These are phyloP conservation scores for Metarhizium humberi DNA, from an alignment of 2,329 filamentous ascomycete genomes.

Conservation along the genomic window DNA sequence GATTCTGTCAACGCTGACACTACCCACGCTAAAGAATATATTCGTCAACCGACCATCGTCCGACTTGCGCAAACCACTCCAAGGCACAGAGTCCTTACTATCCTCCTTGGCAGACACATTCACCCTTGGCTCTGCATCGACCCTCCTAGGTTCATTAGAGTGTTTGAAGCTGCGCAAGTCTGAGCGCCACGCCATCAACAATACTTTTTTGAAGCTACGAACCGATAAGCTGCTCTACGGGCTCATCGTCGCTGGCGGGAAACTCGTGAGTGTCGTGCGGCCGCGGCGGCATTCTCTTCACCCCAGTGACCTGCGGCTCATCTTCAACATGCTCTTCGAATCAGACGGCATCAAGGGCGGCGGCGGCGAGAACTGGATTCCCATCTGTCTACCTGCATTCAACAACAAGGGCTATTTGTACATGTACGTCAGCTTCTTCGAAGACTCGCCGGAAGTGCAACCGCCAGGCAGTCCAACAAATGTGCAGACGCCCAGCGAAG, in stretches of 20 bases:
- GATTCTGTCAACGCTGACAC: constrained; percentile 86
- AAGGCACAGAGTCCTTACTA: constrained; percentile 84
- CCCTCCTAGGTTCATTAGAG: constrained; percentile 81
- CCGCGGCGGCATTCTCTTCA: constrained; percentile 93
- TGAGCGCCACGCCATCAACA: constrained; percentile 79
- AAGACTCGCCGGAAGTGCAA: constrained; percentile 38
- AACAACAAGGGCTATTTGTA: constrained; percentile 95
- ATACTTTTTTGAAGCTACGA: constrained; percentile 69
- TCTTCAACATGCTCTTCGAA: constrained; percentile 99
- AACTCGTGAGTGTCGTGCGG: constrained; percentile 87
- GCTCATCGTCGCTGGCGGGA: constrained; percentile 83
- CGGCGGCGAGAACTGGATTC: constrained; percentile 93
- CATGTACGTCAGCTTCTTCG: constrained; percentile 97
- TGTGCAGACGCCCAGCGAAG: constrained; percentile 59
- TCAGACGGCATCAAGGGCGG: constrained; percentile 85
- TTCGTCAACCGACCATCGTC: constrained; percentile 90
- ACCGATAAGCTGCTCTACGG: constrained; percentile 80
- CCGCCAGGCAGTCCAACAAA: constrained; percentile 39
- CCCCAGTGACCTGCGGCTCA: constrained; percentile 87
- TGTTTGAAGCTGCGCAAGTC: constrained; percentile 88
- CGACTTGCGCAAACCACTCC: constrained; percentile 78
- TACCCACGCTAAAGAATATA: constrained; percentile 77
- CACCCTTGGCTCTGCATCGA: constrained; percentile 82
- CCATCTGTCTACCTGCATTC: constrained; percentile 89
- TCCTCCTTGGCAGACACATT: constrained; percentile 93